phyloP scores from a whole-genome alignment of 148 eudicot genomes.

The Drosera capensis region DNA sequence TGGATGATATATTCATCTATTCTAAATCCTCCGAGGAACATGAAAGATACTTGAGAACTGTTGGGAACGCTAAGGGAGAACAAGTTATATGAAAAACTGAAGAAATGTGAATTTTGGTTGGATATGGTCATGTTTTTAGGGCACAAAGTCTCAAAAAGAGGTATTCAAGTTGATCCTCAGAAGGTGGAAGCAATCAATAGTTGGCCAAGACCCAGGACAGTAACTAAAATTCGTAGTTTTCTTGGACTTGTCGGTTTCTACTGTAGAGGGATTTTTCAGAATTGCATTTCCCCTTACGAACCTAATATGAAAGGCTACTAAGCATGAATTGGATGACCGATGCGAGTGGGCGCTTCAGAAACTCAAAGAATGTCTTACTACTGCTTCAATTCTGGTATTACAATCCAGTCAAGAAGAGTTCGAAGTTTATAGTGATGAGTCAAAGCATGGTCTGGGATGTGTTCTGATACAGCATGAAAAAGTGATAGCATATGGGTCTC shows the following conservation, averaged over 20 bases:
- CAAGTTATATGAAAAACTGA: background rate
- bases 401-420: background rate
- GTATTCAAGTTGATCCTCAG: background rate
- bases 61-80: background rate
- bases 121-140: background rate
- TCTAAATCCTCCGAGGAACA: background rate
- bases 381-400: background rate
- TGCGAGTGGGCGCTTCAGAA: conserved; percentile 1
- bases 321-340: background rate
- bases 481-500: background rate
- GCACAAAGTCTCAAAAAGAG: background rate
- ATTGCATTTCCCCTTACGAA: background rate
- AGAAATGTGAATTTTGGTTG: conserved; percentile 1
- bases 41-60: background rate
- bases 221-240: conserved; percentile 5
- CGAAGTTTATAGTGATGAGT: too few species aligned
- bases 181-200: background rate
- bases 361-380: conserved; percentile 1
- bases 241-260: conserved; percentile 3
- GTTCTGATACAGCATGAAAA: background rate
- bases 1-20: background rate
- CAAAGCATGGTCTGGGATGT: background rate
- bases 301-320: background rate
- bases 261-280: background rate
- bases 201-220: conserved; percentile 1